These are phyloP conservation scores for Batrachochytrium dendrobatidis DNA, from an alignment of 371 early-diverging fungal genomes.

Conservation along the genomic window DNA sequence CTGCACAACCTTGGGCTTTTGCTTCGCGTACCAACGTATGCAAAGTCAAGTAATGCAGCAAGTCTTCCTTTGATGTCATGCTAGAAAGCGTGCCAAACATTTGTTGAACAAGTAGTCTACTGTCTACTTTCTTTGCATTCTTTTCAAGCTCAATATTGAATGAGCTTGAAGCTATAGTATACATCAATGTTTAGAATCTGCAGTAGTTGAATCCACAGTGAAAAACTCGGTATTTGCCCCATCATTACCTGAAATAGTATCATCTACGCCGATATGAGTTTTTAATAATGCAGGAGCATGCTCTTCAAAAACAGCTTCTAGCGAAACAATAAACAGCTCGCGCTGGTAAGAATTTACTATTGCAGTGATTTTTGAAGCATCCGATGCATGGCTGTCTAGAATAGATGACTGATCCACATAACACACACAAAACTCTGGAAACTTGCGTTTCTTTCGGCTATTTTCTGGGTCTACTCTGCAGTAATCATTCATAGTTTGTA, in stretches of 20 bases:
- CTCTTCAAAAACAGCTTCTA: neutral
- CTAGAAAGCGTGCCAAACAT: slow-evolving; percentile 7
- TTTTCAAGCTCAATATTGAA: neutral
- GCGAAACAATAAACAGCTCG: neutral
- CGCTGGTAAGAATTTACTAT: slow-evolving; percentile 12
- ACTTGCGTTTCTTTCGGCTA: slow-evolving; percentile 44
- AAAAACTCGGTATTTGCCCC: neutral
- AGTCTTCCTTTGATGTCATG: slow-evolving; percentile 20
- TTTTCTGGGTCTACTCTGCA: slow-evolving; percentile 34
- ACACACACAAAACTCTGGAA: slow-evolving; percentile 53
- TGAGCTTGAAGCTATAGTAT: neutral
- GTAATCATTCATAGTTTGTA: neutral
- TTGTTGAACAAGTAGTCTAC: neutral
- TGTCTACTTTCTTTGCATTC: neutral
- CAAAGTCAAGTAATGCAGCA: slow-evolving; percentile 8
- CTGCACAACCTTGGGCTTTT: slow-evolving; percentile 42
- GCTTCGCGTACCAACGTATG: slow-evolving; percentile 8
- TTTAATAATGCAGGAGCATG: neutral
- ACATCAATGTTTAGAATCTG: neutral
- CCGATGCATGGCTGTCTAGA: slow-evolving; percentile 31
- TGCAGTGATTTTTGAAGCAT: slow-evolving; percentile 26
- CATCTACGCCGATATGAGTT: neutral
- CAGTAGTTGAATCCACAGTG: neutral
- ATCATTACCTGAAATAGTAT: neutral
- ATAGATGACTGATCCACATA: slow-evolving; percentile 66